Evolutionary conservation across 306 rosid genomes (phyloP).

Genomic region (Delonix regia): DNA sequence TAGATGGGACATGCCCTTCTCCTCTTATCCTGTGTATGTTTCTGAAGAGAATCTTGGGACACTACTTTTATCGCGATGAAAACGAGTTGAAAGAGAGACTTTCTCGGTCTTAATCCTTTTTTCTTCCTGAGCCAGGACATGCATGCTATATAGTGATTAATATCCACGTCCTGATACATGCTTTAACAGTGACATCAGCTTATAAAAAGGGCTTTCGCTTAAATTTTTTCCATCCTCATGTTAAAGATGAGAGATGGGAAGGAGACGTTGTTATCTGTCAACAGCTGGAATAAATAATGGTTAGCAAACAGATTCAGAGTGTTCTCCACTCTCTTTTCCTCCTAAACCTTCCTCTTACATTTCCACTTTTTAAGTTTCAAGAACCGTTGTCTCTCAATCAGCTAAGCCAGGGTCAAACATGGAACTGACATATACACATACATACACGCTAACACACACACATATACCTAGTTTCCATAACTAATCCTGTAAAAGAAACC

Average conservation of each 20-base stretch:
- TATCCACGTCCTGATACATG: not conserved
- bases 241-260: not conserved
- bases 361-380: no score
- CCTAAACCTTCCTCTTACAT: no score
- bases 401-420: not conserved
- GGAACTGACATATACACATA: no score
- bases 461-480: no score
- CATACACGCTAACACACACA: no score
- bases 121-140: not conserved
- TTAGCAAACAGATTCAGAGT: not conserved
- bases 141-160: not conserved
- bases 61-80: not conserved
- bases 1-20: not conserved
- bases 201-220: not conserved
- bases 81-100: slow-evolving; percentile 6
- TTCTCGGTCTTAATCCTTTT: not conserved
- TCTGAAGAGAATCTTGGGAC: not conserved
- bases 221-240: not conserved
- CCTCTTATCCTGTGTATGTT: not conserved
- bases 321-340: not conserved
- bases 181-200: not conserved
- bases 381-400: not conserved
- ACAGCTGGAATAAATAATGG: not conserved
- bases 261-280: not conserved
- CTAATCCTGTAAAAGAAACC: no score